These are phyloP conservation scores for Phytophthora megakarya DNA, from an alignment of 352 stramenopile species.

Conservation along the genomic window DNA sequence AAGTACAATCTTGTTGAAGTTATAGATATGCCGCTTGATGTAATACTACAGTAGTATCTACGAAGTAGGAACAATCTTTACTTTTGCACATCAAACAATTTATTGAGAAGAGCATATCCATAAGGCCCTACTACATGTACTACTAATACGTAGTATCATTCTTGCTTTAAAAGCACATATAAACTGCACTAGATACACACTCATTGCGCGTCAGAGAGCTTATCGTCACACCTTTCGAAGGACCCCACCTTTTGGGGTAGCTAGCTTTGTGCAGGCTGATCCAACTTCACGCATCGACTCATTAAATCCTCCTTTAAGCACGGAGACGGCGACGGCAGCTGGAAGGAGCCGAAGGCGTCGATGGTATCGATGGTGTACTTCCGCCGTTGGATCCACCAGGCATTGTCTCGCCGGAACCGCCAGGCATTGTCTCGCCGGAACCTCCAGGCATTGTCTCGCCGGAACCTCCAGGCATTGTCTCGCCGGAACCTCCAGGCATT, in stretches of 20 bases:
- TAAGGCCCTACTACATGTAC: no score
- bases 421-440: neutral
- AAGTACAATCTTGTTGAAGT: no score
- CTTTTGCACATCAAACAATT: neutral
- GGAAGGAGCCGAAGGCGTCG: conserved; percentile 18
- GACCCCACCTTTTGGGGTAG: neutral
- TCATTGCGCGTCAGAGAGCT: conserved; percentile 14
- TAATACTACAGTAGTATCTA: no score
- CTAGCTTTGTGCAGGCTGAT: conserved; percentile 6
- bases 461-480: no score
- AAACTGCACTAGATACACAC: conserved; percentile 26
- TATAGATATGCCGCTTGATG: no score
- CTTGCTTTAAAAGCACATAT: conserved; percentile 11
- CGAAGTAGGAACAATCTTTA: neutral
- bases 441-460: no score
- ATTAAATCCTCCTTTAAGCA: conserved; percentile 17
- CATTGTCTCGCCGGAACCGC: conserved; percentile 10
- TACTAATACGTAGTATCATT: no score
- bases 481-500: no score
- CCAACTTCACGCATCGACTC: conserved; percentile 6
- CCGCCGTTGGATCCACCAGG: conserved; percentile 19
- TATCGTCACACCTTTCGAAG: neutral
- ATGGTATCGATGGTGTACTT: conserved; percentile 10
- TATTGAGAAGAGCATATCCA: conserved; percentile 15
- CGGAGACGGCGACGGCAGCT: conserved; percentile 32